phyloP scores from a whole-genome alignment of 352 stramenopile species.

The Phytophthora macrochlamydospora region DNA sequence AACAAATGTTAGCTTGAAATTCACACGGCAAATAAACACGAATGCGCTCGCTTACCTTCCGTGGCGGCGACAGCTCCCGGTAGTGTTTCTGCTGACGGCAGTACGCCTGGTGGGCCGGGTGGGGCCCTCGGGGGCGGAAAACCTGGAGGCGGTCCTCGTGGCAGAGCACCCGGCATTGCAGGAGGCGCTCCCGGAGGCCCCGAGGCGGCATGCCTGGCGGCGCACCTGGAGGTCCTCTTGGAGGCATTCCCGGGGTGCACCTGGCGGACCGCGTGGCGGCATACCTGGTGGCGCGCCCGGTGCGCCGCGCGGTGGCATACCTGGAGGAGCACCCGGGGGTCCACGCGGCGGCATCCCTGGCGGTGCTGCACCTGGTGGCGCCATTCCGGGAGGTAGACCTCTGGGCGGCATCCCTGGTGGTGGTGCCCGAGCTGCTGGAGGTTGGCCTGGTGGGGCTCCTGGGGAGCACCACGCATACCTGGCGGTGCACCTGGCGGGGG shows the following conservation, averaged over 20 bases:
- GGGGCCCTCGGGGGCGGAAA: constrained; percentile 19
- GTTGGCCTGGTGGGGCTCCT: constrained; percentile 10
- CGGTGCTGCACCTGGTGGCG: constrained; percentile 12
- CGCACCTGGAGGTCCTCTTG: constrained; percentile 20
- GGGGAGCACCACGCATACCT: constrained; percentile 12
- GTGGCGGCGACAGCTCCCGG: constrained; percentile 9
- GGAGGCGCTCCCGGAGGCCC: constrained; percentile 25
- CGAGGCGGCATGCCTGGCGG: constrained; percentile 22
- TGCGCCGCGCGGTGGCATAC: constrained; percentile 30
- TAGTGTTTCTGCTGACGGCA: constrained; percentile 1
- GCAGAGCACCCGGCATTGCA: constrained; percentile 21
- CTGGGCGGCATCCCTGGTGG: constrained; percentile 50
- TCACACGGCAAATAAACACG: neutral
- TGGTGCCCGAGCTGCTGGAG: constrained; percentile 23
- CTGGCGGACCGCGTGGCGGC: constrained; percentile 24
- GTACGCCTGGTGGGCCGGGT: constrained; percentile 9
- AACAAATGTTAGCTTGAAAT: constrained; percentile 4
- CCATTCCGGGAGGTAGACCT: constrained; percentile 40
- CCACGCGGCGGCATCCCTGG: constrained; percentile 11
- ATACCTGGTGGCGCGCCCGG: constrained; percentile 20
- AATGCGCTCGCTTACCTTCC: constrained; percentile 12
- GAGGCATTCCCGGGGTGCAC: constrained; percentile 24
- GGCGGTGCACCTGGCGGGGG: constrained; percentile 11
- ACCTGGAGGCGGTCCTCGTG: constrained; percentile 16
- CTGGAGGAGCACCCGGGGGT: constrained; percentile 20